Base-by-base conservation (phyloP, 2,329 filamentous ascomycete genomes). In the Calonectria pteridis region DNA sequence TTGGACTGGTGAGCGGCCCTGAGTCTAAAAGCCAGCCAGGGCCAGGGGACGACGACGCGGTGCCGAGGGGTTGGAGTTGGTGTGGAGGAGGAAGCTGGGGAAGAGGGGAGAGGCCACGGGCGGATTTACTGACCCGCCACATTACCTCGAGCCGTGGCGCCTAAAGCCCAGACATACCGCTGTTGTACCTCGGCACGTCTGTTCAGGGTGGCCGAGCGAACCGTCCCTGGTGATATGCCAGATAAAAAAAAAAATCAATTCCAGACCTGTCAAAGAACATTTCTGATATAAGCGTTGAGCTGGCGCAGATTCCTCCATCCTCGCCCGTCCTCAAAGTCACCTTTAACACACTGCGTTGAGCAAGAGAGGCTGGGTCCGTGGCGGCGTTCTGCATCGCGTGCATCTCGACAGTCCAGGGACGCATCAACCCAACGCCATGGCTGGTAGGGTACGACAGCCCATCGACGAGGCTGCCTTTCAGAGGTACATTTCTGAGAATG, bases 381-480 rank as follows among this genome's bases (percentile, higher is more conserved):
- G 43, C 58, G 49, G 26, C 23, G 28, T 49, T 18, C 33, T 29
- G 16, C 26, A 40, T n/a, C 35, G 43, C 20, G 55, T 26, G 26
- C 33, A 28, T n/a, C 33, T 35, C 33, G 23, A 26, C 23, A 23
- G 55, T 35, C 55, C 37, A 40, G 20, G 33, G 13, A 40, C 23
- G 6, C 40, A 43, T 13, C 33, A 51, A 46, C 35, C 35, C 70
- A 43, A 69, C 75, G 81, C 71, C 67, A 93, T 98, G 96, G 96
- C 97, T 67, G 96, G 96, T 80, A 89, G 89, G 76, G 93, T 99
- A 72, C 93, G 97, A 83, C 97, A 99, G 84, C 94, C 95, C 53
- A 97, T 99, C 82, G 94, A 98, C 83, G 86, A 96, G 80, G 86
- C 90, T 81, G 92, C 94, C 20, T 88, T 99, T 69, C 94, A 96